phyloP scores from a whole-genome alignment of 345 rosid species.

The Anacardium occidentale region DNA sequence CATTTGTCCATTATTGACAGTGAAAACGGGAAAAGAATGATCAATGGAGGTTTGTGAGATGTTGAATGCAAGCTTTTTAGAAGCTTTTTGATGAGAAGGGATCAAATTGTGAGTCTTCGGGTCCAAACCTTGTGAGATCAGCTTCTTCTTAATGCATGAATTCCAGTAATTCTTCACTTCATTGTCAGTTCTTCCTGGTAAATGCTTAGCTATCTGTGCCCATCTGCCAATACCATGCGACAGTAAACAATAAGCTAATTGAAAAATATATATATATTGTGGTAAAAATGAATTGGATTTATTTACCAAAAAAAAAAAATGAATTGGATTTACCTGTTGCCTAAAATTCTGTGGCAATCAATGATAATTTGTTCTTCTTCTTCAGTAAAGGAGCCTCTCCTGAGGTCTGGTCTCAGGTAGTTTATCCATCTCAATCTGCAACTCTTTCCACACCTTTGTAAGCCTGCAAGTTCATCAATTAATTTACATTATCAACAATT shows the following conservation, averaged over 20 bases:
- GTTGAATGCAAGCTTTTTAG: constrained; percentile 20
- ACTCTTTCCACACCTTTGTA: constrained; percentile 66
- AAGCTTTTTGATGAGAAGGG: constrained; percentile 33
- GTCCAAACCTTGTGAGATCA: constrained; percentile 50
- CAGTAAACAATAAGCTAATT: no score
- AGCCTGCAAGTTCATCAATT: constrained; percentile 28
- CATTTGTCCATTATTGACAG: constrained; percentile 9
- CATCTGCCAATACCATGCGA: constrained; percentile 27
- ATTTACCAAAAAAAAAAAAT: no score
- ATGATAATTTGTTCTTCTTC: constrained; percentile 59
- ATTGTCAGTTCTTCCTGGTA: constrained; percentile 76
- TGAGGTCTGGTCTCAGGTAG: constrained; percentile 54
- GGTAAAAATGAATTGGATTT: no score
- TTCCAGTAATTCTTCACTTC: constrained; percentile 84
- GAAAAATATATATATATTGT: no score
- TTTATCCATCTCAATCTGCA: constrained; percentile 68
- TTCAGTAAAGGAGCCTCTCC: constrained; percentile 47
- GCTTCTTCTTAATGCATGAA: constrained; percentile 69
- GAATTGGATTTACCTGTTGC: constrained; percentile 35
- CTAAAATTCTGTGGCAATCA: constrained; percentile 59
- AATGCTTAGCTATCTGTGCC: constrained; percentile 65
- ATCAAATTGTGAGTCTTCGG: constrained; percentile 47
- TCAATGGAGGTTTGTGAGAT: constrained; percentile 19
- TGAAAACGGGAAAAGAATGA: constrained; percentile 21
- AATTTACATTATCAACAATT: no score